Evolutionary conservation across 345 rosid species (phyloP), one percentile per base, ranked within the genome.

Genomic region (Mallotus nudiflorus): DNA sequence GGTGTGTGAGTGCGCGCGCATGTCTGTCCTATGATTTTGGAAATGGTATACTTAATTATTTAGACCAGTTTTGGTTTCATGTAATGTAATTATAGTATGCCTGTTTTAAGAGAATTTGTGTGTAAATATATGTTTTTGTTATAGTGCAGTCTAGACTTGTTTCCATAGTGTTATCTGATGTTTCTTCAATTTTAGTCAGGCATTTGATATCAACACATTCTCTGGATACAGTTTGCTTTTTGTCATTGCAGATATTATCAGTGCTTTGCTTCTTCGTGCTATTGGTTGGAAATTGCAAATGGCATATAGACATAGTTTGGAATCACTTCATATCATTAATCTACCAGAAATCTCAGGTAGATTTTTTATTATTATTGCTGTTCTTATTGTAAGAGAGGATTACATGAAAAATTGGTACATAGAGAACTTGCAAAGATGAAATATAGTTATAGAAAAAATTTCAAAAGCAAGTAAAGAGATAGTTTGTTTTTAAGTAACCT

Each of bases 151-250:
- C 37, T 33, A 6, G 37, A 33, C 37, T 33, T n/a, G n/a, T n/a
- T n/a, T n/a, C n/a, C n/a, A n/a, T n/a, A n/a, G n/a, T n/a, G n/a
- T n/a, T n/a, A n/a, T n/a, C 51, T 42, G 51, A 40, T 44, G 10
- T 15, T 39, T 39, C 9, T 39, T 4, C 9, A 39, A 4, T 39
- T 58, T 66, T 53, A 65, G 65, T 72, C 29, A 27, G 24, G 54
- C 51, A 16, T 72, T 67, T 77, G 55, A 65, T 79, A 75, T 72
- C 71, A 73, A 76, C 81, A 79, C 68, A 78, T 82, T 62, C 80
- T 88, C n/a, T 76, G 90, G 86, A 83, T 86, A 80, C 85, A 95
- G 98, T 82, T 86, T 95, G 84, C 80, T 90, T 77, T 80, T 89
- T 81, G 90, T 88, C 72, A 71, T 85, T 78, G 92, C 93, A 83